These are phyloP conservation scores for Tricholoma terreum DNA, from an alignment of 768 basidiomycete species.

Conservation along the genomic window DNA sequence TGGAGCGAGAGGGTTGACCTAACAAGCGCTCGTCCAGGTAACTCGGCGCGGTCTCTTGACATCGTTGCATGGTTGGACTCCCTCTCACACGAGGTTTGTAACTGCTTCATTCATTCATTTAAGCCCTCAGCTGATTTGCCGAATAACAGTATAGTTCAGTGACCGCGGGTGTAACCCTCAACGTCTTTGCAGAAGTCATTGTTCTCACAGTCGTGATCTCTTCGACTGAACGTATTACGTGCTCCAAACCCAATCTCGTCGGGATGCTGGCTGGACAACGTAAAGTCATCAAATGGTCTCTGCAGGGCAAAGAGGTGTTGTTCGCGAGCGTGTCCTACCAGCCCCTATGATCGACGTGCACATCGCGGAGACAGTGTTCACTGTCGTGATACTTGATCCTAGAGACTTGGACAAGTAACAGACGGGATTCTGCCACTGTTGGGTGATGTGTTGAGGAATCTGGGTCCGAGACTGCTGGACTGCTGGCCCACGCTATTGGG, in stretches of 20 bases:
- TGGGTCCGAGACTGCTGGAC: slow-evolving; percentile 66
- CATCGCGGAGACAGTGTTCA: slow-evolving; percentile 27
- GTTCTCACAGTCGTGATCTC: slow-evolving; percentile 65
- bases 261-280: slow-evolving; percentile 37
- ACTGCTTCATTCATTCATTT: background rate
- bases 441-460: slow-evolving; percentile 76
- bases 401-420: slow-evolving; percentile 60
- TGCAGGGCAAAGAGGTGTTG: slow-evolving; percentile 79
- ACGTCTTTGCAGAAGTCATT: slow-evolving; percentile 50
- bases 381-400: slow-evolving; percentile 21
- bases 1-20: slow-evolving; percentile 51
- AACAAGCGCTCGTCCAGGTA: slow-evolving; percentile 35
- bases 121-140: background rate
- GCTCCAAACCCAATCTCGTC: slow-evolving; percentile 52
- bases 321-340: slow-evolving; percentile 78
- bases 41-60: slow-evolving; percentile 58
- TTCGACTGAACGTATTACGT: slow-evolving; percentile 64
- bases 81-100: slow-evolving; percentile 46
- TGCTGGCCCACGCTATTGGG: slow-evolving; percentile 77
- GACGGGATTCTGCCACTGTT: slow-evolving; percentile 83
- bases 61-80: slow-evolving; percentile 54
- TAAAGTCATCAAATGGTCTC: slow-evolving; percentile 60
- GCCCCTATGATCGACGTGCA: slow-evolving; percentile 49
- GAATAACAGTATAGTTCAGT: slow-evolving; percentile 18
- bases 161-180: slow-evolving; percentile 34